These are phyloP conservation scores for Magnaporthiopsis incrustans DNA, from an alignment of 2,329 filamentous ascomycete species.

Conservation along the genomic window DNA sequence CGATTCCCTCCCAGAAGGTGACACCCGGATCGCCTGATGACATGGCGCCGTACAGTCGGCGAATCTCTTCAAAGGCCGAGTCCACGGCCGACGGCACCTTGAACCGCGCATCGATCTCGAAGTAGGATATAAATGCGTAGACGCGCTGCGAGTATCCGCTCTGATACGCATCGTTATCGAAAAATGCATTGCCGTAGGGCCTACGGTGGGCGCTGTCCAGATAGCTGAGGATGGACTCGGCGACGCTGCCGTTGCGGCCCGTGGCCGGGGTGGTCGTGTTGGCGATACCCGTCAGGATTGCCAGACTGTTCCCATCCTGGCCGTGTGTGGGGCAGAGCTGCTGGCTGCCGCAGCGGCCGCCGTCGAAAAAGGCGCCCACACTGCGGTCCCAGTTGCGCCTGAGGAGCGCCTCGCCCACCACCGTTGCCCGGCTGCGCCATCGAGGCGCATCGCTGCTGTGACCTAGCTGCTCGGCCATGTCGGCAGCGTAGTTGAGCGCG, in stretches of 20 bases:
- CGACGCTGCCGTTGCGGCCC: slow-evolving; percentile 19
- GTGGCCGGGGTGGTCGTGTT: slow-evolving; percentile 11
- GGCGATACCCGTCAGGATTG: slow-evolving; percentile 29
- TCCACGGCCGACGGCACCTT: slow-evolving; percentile 7
- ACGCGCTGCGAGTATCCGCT: slow-evolving; percentile 34
- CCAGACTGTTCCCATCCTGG: slow-evolving; percentile 43
- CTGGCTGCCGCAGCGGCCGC: slow-evolving; percentile 20
- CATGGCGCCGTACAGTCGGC: slow-evolving; percentile 43
- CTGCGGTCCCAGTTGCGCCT: slow-evolving; percentile 31
- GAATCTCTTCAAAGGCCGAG: slow-evolving; percentile 34
- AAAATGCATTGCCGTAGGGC: slow-evolving; percentile 43
- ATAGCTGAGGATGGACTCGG: slow-evolving; percentile 30
- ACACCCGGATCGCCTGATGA: slow-evolving; percentile 33
- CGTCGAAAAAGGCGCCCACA: slow-evolving; percentile 38
- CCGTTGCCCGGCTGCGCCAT: slow-evolving; percentile 30
- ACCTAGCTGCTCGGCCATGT: slow-evolving; percentile 27
- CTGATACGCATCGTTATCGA: slow-evolving; percentile 31
- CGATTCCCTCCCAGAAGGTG: slow-evolving; percentile 46
- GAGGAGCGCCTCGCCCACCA: slow-evolving; percentile 27
- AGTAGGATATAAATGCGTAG: slow-evolving; percentile 45
- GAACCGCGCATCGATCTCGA: slow-evolving; percentile 43
- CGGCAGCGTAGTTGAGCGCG: slow-evolving; percentile 34
- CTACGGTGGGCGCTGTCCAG: slow-evolving; percentile 26
- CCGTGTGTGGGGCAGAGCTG: slow-evolving; percentile 30
- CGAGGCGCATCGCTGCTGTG: slow-evolving; percentile 25